phyloP scores from a whole-genome alignment of 768 basidiomycete species.

The Agrocybe chaxingu region DNA sequence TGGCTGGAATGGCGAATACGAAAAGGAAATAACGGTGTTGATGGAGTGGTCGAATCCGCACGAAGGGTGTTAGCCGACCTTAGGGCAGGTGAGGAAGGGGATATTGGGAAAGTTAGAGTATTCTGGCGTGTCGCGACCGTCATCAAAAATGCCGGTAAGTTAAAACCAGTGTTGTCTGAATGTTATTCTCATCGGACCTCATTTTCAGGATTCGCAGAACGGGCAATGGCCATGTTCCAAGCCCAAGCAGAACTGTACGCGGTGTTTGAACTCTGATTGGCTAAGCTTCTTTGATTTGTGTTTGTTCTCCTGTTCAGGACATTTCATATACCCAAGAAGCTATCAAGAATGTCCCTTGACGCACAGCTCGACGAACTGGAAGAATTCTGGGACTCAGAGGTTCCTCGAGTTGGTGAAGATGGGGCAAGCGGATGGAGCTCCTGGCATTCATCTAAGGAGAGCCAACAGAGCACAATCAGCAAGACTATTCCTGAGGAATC shows the following conservation, averaged over 20 bases:
- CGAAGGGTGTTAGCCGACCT: constrained; percentile 43
- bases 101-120: constrained; percentile 53
- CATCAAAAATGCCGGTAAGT: constrained; percentile 62
- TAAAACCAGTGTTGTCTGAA: not conserved
- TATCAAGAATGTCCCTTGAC: constrained; percentile 41
- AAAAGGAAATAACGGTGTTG: constrained; percentile 41
- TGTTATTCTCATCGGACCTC: constrained; percentile 5
- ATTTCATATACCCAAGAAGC: constrained; percentile 51
- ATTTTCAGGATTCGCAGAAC: constrained; percentile 63
- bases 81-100: constrained; percentile 36
- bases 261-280: not conserved
- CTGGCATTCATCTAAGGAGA: constrained; percentile 50
- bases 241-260: constrained; percentile 80
- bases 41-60: constrained; percentile 52
- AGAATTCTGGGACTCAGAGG: constrained; percentile 84
- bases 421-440: constrained; percentile 64
- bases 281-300: not conserved
- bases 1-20: constrained; percentile 79
- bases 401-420: constrained; percentile 69
- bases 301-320: constrained; percentile 35
- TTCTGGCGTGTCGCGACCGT: constrained; percentile 70
- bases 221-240: constrained; percentile 76
- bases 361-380: constrained; percentile 59
- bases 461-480: constrained; percentile 7
- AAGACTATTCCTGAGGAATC: constrained; percentile 6